A percentile compares a stretch with the other conserved stretches of the same genome.
These are phyloP conservation scores for Gynochthodes officinalis DNA, from an alignment of 257 asterid species.

Conservation along the genomic window DNA sequence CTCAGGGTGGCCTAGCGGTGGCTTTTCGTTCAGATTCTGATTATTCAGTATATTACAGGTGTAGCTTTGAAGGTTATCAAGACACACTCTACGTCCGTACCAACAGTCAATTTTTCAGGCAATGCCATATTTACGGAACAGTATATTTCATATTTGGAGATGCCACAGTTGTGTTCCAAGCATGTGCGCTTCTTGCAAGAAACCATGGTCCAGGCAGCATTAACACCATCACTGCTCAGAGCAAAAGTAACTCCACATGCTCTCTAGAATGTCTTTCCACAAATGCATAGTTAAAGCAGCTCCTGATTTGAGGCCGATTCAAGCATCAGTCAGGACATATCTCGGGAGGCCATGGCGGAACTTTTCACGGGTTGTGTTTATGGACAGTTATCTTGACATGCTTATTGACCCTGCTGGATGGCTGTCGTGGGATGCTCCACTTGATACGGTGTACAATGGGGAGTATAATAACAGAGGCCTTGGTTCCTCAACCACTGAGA, in stretches of 20 bases:
- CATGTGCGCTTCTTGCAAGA: conserved; percentile 57
- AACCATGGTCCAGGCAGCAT: conserved; percentile 45
- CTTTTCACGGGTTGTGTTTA: conserved; percentile 59
- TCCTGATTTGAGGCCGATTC: conserved; percentile 42
- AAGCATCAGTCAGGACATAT: conserved; percentile 52
- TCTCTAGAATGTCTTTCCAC: conserved; percentile 67
- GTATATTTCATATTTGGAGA: conserved; percentile 82
- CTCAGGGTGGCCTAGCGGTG: conserved; percentile 61
- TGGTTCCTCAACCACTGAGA: conserved; percentile 49
- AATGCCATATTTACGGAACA: conserved; percentile 74
- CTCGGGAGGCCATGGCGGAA: conserved; percentile 72
- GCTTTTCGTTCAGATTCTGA: conserved; percentile 81
- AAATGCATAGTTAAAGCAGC: conserved; percentile 49
- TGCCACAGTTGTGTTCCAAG: conserved; percentile 75
- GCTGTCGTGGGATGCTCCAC: conserved; percentile 69
- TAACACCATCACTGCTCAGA: conserved; percentile 78
- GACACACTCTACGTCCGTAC: conserved; percentile 72
- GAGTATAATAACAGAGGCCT: conserved; percentile 74
- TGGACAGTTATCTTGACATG: conserved; percentile 48
- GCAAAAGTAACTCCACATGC: conserved; percentile 64
- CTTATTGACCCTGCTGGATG: conserved; percentile 63
- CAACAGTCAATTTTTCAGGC: conserved; percentile 57
- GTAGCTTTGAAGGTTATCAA: conserved; percentile 85
- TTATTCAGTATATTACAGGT: conserved; percentile 60
- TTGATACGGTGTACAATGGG: conserved; percentile 55